Base-by-base conservation (phyloP, 2,329 filamentous ascomycete species). In the Aspergillus ruber region DNA sequence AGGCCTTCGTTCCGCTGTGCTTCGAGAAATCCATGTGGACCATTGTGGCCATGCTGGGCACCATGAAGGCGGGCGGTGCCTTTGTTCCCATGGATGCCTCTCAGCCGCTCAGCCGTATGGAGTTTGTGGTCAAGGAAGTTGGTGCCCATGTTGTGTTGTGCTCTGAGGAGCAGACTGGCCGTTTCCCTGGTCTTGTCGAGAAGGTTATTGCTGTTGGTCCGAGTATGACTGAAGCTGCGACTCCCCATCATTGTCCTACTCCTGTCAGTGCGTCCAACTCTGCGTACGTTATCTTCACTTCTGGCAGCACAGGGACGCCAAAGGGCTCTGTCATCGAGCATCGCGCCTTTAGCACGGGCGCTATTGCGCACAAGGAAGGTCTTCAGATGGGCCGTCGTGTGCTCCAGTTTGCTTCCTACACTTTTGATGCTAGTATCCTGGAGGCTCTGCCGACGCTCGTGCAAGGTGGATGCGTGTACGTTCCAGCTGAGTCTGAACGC, bases 241-340 rank as follows among this genome's bases (percentile, higher is more conserved):
- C 42, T 13, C 48, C 45, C 3, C 33, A 44, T 18, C 47, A 36
- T 15, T 21, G 40, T n/a, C 18, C 43, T 7, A 53, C 49, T 12
- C 47, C 49, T 2, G 49, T 44, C 6, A 13, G 18, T 9, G 43
- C 47, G 6, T 41, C 43, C 32, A 49, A 55, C 29, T 45, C 50
- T 13, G 79, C 80, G 0, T 83, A 79, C 56, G 70, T 81, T 3
- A 70, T 84, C 8, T 78, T 83, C 52, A 75, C 73, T 2, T 74
- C 52, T 1, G 52, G 52, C 8, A 50, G 45, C n/a, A 52, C 52
- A 3, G 48, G 52, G 7, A 49, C 44, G 1, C 74, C 76, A 0
- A 77, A 78, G 48, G 80, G 79, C 2, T 74, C 80, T 15, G 75
- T 80, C 27, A 78, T 82, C 48, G 76, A 74, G 3, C 82, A 84